Evolutionary conservation across 2,329 filamentous ascomycete genomes (phyloP).

Genomic region (Aspergillus pseudotamarii): DNA sequence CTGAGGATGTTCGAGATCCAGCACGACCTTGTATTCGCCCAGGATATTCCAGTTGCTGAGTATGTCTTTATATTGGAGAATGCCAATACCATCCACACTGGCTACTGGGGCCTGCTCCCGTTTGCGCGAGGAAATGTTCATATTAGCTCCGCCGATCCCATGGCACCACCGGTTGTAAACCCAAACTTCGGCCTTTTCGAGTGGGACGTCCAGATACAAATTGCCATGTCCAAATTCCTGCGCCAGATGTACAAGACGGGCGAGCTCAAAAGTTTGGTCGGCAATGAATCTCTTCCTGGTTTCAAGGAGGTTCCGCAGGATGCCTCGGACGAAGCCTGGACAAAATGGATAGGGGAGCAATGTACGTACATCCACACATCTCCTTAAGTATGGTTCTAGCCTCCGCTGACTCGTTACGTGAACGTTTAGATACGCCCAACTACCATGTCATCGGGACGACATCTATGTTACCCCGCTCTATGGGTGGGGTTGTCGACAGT

Average conservation of each 20-base stretch:
- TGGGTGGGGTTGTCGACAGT: conserved; percentile 38
- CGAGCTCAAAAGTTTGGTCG: conserved; percentile 20
- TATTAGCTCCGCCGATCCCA: conserved; percentile 30
- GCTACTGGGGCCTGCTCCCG: conserved; percentile 32
- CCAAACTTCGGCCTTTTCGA: conserved; percentile 36
- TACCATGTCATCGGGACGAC: conserved; percentile 35
- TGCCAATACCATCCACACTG: conserved; percentile 17
- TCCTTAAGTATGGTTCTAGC: neutral
- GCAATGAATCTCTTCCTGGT: conserved; percentile 25
- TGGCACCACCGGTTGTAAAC: conserved; percentile 27
- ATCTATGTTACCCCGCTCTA: conserved; percentile 35
- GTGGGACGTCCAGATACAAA: conserved; percentile 29
- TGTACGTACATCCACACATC: conserved; percentile 19
- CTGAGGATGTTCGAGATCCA: conserved; percentile 30
- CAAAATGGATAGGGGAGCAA: conserved; percentile 25
- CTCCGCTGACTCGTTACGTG: neutral
- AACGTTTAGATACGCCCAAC: conserved; percentile 26
- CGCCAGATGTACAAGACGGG: conserved; percentile 23
- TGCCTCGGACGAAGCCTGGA: conserved; percentile 27
- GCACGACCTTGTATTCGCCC: conserved; percentile 32
- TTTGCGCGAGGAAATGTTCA: conserved; percentile 36
- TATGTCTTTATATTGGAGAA: conserved; percentile 26
- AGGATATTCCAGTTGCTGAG: conserved; percentile 30
- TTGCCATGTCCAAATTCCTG: conserved; percentile 25
- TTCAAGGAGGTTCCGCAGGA: conserved; percentile 20